Percentiles rank a stretch among this genome's conserved stretches.
phyloP scores from a whole-genome alignment of 2,329 filamentous ascomycete species.

The Verticillium albo-atrum region DNA sequence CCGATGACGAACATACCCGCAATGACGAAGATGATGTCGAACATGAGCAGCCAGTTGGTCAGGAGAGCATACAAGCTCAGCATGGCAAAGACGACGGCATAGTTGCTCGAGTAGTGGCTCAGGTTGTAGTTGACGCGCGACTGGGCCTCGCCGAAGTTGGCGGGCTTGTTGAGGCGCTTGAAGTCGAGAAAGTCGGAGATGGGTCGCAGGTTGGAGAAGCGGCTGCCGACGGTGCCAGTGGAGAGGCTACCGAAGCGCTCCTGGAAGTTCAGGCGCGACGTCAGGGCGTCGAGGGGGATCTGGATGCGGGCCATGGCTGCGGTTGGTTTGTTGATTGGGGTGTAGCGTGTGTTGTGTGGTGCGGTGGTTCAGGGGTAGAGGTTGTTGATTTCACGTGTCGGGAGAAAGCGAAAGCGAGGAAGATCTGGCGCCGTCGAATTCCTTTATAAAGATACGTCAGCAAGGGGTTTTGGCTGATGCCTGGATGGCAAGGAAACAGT shows the following conservation, averaged over 20 bases:
- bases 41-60: constrained; percentile 80
- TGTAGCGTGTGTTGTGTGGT: not conserved
- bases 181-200: constrained; percentile 91
- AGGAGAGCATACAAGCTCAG: constrained; percentile 93
- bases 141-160: constrained; percentile 85
- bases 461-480: not conserved
- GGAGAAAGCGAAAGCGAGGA: not conserved
- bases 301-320: constrained; percentile 78
- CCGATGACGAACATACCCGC: constrained; percentile 88
- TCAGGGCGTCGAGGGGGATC: constrained; percentile 87
- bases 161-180: constrained; percentile 92
- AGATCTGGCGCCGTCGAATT: not conserved
- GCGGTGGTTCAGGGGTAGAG: not conserved
- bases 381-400: not conserved
- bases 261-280: constrained; percentile 80
- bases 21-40: constrained; percentile 85
- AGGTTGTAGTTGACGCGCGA: constrained; percentile 96
- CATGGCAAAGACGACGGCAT: constrained; percentile 89
- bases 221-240: constrained; percentile 69
- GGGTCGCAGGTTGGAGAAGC: constrained; percentile 90
- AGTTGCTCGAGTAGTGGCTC: constrained; percentile 97
- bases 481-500: not conserved
- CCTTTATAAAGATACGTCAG: not conserved
- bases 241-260: constrained; percentile 84
- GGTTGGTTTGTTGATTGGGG: not conserved